Conservation (phyloP, 768 basidiomycete species). For the Mycena galopus region DNA sequence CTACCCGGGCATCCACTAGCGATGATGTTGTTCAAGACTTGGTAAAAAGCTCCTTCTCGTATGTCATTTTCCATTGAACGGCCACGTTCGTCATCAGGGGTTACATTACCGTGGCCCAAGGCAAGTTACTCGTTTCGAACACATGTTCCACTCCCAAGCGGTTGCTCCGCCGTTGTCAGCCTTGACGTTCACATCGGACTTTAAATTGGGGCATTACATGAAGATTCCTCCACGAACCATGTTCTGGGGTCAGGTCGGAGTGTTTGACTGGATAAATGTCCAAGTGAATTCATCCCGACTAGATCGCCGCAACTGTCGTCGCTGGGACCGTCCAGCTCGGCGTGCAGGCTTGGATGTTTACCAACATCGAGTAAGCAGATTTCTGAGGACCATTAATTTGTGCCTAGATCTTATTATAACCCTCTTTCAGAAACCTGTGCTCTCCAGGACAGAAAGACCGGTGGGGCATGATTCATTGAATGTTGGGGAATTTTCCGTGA, state of each 20-base stretch:
- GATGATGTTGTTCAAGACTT: slow-evolving; percentile 91
- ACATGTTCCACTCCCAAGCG: too few species aligned
- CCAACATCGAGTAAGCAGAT: slow-evolving; percentile 54
- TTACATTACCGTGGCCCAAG: slow-evolving; percentile 76
- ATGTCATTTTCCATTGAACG: not conserved
- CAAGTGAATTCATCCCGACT: not conserved
- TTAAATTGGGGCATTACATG: slow-evolving; percentile 60
- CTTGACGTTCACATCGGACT: slow-evolving; percentile 69
- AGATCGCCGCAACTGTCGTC: slow-evolving; percentile 64
- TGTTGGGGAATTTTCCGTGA: not conserved
- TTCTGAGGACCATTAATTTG: slow-evolving; percentile 1
- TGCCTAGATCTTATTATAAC: not conserved
- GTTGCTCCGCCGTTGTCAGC: too few species aligned
- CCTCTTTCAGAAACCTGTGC: slow-evolving; percentile 63
- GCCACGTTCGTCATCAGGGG: slow-evolving; percentile 53
- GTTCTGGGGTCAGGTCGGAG: slow-evolving; percentile 54
- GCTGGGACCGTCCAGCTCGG: slow-evolving; percentile 77
- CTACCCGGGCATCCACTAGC: slow-evolving; percentile 84
- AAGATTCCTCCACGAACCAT: slow-evolving; percentile 43
- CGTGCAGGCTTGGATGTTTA: slow-evolving; percentile 77
- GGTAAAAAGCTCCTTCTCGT: slow-evolving; percentile 35
- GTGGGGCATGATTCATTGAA: slow-evolving; percentile 34
- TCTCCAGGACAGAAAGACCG: slow-evolving; percentile 56
- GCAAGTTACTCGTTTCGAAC: too few species aligned
- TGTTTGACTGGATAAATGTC: not conserved